Evolutionary conservation across 176 grass and related monocot species (phyloP).

Genomic region (Ensete glaucum): DNA sequence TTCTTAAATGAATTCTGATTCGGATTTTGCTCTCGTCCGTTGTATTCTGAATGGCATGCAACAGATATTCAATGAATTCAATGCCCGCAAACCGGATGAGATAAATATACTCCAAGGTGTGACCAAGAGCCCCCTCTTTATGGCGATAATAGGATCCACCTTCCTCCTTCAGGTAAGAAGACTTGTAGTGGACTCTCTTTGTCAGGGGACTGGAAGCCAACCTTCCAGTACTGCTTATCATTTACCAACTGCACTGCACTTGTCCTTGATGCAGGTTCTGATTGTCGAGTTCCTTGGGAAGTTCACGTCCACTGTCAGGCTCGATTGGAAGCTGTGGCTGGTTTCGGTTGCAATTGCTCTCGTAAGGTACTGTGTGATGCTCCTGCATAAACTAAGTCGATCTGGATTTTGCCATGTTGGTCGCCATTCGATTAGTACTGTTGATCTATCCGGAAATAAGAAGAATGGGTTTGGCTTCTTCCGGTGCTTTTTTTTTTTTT

Average conservation of each 20-base stretch:
- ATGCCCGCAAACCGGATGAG: constrained; percentile 85
- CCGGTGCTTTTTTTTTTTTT: neutral
- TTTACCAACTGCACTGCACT: constrained; percentile 9
- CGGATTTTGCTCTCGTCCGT: constrained; percentile 1
- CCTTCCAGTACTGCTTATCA: neutral
- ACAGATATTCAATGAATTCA: constrained; percentile 93
- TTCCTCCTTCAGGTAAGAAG: constrained; percentile 66
- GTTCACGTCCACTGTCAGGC: constrained; percentile 77
- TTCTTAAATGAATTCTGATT: neutral
- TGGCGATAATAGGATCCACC: constrained; percentile 49
- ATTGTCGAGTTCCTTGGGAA: constrained; percentile 92
- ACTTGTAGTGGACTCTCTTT: neutral
- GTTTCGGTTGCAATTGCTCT: constrained; percentile 67
- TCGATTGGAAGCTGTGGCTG: constrained; percentile 79
- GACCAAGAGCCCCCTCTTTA: constrained; percentile 67
- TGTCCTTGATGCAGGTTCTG: constrained; percentile 41
- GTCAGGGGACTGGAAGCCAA: neutral
- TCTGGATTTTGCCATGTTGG: neutral
- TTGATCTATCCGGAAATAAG: neutral
- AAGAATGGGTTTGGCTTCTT: neutral
- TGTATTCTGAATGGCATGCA: constrained; percentile 10
- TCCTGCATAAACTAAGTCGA: too few relatives aligned
- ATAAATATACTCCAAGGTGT: constrained; percentile 67
- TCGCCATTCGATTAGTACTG: neutral
- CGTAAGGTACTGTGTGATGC: constrained; percentile 37